Base-by-base conservation (phyloP, 140 eudicot genomes). In the Cichorium intybus region DNA sequence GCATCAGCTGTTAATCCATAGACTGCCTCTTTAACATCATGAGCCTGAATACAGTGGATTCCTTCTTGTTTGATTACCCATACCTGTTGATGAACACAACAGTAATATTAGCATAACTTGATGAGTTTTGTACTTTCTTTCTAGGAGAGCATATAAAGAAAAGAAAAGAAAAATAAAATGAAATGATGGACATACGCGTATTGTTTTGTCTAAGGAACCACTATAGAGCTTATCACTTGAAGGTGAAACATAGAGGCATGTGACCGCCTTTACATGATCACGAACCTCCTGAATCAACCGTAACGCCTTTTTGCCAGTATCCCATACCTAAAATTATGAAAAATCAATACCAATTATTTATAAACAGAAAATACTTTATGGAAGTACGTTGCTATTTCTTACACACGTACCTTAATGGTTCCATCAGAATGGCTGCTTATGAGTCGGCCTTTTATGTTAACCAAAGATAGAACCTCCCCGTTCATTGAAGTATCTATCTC, bases 391-490 rank as follows among this genome's bases (percentile, higher is more conserved):
- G 43, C 14, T 35, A 35, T 35, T 35, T 35, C 43, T 8, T 35
- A 3, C 79, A 60, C 46, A 87, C n/a, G n/a, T n/a, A n/a, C 96
- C 84, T 87, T 87, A 57, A 87, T 79, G 35, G 96, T 84, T 75
- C 96, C 96, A 84, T 87, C 96, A 29, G 89, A 79, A 72, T 87
- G 93, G 66, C 96, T 79, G 66, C 92, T 87, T 68, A 87, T 84
- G 29, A 82, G 45, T 15, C 93, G 86, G 5, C 82, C 81, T 77
- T 77, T 84, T 2, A 82, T n/a, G 53, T 77, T 75, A 68, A 84
- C n/a, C 84, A 87, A 64, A 24, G 84, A 76, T 55, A 84, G 66
- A 68, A 84, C 85, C 75, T 87, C 96, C 10, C 96, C 96, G 7
- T 79, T 87, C 78, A 73, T 79, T 55, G 82, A 66, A 15, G 79